Evolutionary conservation across 495 filamentous ascomycete genomes (phyloP).

Genomic region (Neurospora sp.): DNA sequence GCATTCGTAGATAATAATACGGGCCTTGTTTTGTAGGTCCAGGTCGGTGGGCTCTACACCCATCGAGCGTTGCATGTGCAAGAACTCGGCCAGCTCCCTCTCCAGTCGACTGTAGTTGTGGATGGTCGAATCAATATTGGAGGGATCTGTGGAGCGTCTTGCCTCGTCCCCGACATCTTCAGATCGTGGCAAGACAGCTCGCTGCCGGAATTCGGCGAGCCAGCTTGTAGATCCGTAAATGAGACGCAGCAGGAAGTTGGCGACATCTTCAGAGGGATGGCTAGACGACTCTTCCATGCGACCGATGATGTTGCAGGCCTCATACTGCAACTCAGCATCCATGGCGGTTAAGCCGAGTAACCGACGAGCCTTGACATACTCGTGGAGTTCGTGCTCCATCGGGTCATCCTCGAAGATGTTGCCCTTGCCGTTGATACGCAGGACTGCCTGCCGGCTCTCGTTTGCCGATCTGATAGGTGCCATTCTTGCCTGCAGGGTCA

Average conservation of each 20-base stretch:
- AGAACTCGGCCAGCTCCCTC: slow-evolving; percentile 46
- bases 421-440: slow-evolving; percentile 37
- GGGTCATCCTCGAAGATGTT: slow-evolving; percentile 38
- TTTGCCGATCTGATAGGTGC: slow-evolving; percentile 21
- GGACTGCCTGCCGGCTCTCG: slow-evolving; percentile 24
- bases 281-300: slow-evolving; percentile 35
- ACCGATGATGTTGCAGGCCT: slow-evolving; percentile 40
- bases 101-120: slow-evolving; percentile 47
- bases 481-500: slow-evolving; percentile 25
- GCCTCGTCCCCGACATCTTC: slow-evolving; percentile 35
- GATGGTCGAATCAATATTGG: slow-evolving; percentile 41
- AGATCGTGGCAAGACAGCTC: slow-evolving; percentile 38
- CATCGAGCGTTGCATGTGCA: slow-evolving; percentile 34
- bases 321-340: slow-evolving; percentile 40
- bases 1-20: slow-evolving; percentile 52
- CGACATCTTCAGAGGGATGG: slow-evolving; percentile 31
- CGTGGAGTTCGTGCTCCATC: slow-evolving; percentile 36
- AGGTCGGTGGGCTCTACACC: slow-evolving; percentile 48
- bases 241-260: slow-evolving; percentile 39
- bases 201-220: slow-evolving; percentile 38
- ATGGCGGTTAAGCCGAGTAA: slow-evolving; percentile 42
- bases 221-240: slow-evolving; percentile 31
- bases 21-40: slow-evolving; percentile 52
- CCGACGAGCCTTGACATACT: slow-evolving; percentile 38
- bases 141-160: slow-evolving; percentile 38